These are phyloP conservation scores for Termitomyces sp. DNA, from an alignment of 768 basidiomycete species.

Conservation along the genomic window DNA sequence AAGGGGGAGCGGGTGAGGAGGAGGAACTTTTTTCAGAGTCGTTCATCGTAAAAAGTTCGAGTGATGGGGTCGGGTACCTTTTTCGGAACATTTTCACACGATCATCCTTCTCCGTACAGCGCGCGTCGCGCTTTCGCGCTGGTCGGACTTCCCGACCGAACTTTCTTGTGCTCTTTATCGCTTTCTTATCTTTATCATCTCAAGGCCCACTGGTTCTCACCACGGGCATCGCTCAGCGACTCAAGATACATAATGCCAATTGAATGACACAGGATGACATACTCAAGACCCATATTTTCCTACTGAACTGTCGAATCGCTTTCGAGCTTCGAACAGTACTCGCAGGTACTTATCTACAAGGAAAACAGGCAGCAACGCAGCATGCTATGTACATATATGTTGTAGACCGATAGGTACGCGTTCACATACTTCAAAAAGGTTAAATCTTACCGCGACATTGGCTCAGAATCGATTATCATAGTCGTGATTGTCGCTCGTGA, in stretches of 20 bases:
- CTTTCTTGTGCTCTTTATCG: not conserved
- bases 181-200: not conserved
- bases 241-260: too few relatives aligned
- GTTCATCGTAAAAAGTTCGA: constrained; percentile 13
- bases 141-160: not conserved
- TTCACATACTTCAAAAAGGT: not conserved
- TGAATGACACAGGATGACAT: not conserved
- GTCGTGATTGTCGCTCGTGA: not conserved
- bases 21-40: constrained; percentile 18
- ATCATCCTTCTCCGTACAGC: too few relatives aligned
- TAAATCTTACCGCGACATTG: not conserved
- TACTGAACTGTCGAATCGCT: too few relatives aligned
- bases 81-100: constrained; percentile 18
- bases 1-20: constrained; percentile 10
- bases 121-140: too few relatives aligned
- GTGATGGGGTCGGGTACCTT: constrained; percentile 3
- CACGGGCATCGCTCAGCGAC: not conserved
- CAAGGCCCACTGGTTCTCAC: too few relatives aligned
- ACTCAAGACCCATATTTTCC: not conserved
- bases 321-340: not conserved
- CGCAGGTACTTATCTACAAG: too few relatives aligned
- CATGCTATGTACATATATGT: not conserved
- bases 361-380: too few relatives aligned
- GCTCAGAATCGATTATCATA: not conserved
- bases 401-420: not conserved